A percentile compares a stretch with the other conserved stretches of the same genome.
Conservation (phyloP, 305 asterid species). For the Striga hermonthica region DNA sequence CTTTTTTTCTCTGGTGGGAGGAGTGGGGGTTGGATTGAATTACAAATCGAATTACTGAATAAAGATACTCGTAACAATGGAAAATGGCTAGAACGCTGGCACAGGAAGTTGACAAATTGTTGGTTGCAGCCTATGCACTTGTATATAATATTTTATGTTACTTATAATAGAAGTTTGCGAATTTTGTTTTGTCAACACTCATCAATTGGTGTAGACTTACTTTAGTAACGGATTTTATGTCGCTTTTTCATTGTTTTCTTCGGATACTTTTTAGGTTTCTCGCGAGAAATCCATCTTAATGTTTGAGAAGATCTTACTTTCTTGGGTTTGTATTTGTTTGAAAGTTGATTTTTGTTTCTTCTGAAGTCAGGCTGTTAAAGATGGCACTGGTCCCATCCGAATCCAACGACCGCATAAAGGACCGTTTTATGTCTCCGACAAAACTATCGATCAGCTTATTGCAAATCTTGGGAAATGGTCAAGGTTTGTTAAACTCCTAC, state of each 20-base stretch:
- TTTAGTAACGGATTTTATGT: too few species aligned
- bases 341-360: conserved; percentile 13
- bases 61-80: too few species aligned
- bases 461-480: conserved; percentile 98
- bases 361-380: conserved; percentile 74
- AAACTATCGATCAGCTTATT: conserved; percentile 88
- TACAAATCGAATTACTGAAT: too few species aligned
- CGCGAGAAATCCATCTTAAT: conserved; percentile 12
- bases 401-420: conserved; percentile 93
- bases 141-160: background rate
- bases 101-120: background rate
- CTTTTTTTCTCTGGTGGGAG: background rate
- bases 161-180: background rate
- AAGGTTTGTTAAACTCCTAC: conserved; percentile 48
- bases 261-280: conserved; percentile 10
- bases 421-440: conserved; percentile 90
- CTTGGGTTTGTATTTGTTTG: conserved; percentile 19
- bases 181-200: too few species aligned
- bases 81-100: too few species aligned
- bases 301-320: conserved; percentile 16
- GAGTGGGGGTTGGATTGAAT: background rate
- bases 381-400: conserved; percentile 83
- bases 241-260: background rate
- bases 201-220: too few species aligned
- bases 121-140: background rate